Base-by-base conservation (phyloP, 1,284 basidiomycete genomes). In the Hemileccinum hortonii region DNA sequence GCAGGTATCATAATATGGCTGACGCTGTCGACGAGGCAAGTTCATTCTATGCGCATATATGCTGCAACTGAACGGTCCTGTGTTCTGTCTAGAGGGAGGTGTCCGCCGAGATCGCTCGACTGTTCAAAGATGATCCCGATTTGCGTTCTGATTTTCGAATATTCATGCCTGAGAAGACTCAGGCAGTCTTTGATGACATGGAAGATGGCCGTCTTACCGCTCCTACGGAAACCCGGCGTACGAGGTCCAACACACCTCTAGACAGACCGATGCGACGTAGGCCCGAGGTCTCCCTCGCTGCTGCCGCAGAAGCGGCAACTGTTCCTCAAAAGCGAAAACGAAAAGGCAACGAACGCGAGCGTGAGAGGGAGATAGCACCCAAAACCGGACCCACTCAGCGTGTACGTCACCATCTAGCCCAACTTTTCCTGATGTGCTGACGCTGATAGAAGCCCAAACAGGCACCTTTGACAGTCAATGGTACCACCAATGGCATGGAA, bases 61-160 rank as follows among this genome's bases (percentile, higher is more conserved):
- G 37, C 79, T 72, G 78, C 76, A 47, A 53, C 76, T 81, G 16
- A 58, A 21, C 9, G 29, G 7, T 7, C 6, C 9, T 26, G 26
- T 26, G 9, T 40, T 42, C 3, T 18, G 10, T 42, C 2, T 58
- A 90, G 81, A 77, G 77, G 44, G 83, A 93, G 71, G 90, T 97
- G 6, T 90, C 93, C 38, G 82, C 82, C 35, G 90, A 93, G 65
- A 93, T 98, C 37, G 88, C 89, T 11, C 77, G 80, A 49, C 78
- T 98, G 8, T 96, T 98, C 75, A 86, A 88, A 60, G 86, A 92
- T 61, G 90, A 89, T 2, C 91, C 92, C 2, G 95, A 98, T 68
- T 76, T 98, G 15, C 82, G 94, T 44, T 84, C 87, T 54, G 95
- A 96, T 65, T 97, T 98, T 69, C 87, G 90, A 58, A 84, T 94